Evolutionary conservation across 2,329 filamentous ascomycete species (phyloP), one percentile per base, ranked within the genome.

Genomic region (Proliferodiscus dingleyae): DNA sequence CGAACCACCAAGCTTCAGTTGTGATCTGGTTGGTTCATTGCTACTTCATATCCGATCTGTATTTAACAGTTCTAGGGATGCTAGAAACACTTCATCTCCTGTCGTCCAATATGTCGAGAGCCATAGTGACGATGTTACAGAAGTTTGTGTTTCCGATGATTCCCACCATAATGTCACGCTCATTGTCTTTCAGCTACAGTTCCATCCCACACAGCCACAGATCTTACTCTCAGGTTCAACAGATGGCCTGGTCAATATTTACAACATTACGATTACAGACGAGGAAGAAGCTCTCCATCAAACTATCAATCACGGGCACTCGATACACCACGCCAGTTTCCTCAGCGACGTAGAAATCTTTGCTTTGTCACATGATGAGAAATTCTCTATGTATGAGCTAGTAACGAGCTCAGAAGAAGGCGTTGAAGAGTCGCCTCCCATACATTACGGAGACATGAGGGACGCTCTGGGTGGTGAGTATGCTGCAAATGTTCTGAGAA

Each of bases 221-320:
- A 69, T 86, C 13, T 74, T 91, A 5, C 72, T 91, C 9, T 88
- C 85, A 1, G 85, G 85, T 34, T 88, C 85, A 29, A 91, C 86
- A 11, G 87, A 93, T 65, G 86, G 86, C 5, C 75, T 91, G 1
- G 75, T 91, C 57, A 89, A 86, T 60, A 71, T 91, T 37, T 87
- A 85, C 66, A 83, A 93, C 67, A 84, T 79, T 15, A 73, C 74
- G 38, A 74, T 87, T 47, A 66, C 72, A 15, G 83, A 87, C 55
- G 87, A 91, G 65, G 87, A 91, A 60, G 87, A 91, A 37, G 81
- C 87, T 1, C 70, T 89, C 16, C 71, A 85, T 47, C 85, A 89
- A 65, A 86, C 88, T 10, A 81, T 90, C 63, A 91, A 91, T 64
- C 85, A 87, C 61, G 75, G 78, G 29, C 79, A 82, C 26, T 87